Evolutionary conservation across 768 basidiomycete species (phyloP).

Genomic region (Mycena galopus): DNA sequence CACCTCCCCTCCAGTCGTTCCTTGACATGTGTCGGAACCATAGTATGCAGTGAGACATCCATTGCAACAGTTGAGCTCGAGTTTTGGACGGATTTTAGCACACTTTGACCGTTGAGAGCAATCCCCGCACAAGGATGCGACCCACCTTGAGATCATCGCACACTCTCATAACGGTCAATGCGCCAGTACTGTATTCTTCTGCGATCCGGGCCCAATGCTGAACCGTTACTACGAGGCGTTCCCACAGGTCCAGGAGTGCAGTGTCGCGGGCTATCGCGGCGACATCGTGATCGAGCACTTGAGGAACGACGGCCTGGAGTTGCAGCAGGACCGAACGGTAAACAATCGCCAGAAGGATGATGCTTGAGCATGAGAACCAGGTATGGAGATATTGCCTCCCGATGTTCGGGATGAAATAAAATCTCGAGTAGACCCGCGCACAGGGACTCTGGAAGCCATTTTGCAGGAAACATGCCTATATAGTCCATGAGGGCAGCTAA

Average conservation of each 20-base stretch:
- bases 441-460: too few species aligned
- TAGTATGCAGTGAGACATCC: neutral
- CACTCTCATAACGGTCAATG: neutral
- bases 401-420: too few species aligned
- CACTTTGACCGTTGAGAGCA: neutral
- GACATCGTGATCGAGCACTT: too few species aligned
- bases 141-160: neutral
- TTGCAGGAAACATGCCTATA: too few species aligned
- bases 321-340: too few species aligned
- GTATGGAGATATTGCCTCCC: too few species aligned
- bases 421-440: too few species aligned
- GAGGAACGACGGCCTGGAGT: too few species aligned
- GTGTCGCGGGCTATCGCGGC: too few species aligned
- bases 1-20: neutral
- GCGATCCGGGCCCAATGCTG: neutral
- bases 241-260: neutral
- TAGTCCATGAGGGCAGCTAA: too few species aligned
- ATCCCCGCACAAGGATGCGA: neutral
- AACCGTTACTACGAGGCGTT: neutral
- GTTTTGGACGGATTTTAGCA: neutral
- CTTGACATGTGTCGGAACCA: neutral
- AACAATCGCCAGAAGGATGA: too few species aligned
- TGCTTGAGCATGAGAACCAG: too few species aligned
- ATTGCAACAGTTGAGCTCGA: neutral
- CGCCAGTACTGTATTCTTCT: neutral